Evolutionary conservation across 2,329 filamentous ascomycete genomes (phyloP).

Genomic region (Penicillium sp.): DNA sequence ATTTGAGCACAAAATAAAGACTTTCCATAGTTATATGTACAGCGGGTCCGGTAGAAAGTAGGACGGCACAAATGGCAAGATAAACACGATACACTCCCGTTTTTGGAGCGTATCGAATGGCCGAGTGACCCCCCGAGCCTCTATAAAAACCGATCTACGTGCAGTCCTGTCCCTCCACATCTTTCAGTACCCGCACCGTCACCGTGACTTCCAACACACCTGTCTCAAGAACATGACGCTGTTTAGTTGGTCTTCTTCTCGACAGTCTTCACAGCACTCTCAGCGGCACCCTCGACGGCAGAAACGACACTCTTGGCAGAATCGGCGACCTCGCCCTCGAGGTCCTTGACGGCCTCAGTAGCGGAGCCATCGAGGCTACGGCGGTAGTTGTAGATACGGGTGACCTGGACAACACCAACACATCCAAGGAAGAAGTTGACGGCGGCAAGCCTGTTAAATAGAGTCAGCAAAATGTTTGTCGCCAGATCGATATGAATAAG

Average conservation of each 20-base stretch:
- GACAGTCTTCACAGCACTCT: conserved; percentile 32
- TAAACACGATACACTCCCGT: neutral
- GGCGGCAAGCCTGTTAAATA: conserved; percentile 67
- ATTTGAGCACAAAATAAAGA: conserved; percentile 13
- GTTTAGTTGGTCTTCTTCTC: conserved; percentile 16
- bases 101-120: neutral
- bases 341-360: conserved; percentile 38
- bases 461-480: conserved; percentile 9
- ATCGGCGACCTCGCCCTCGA: conserved; percentile 38
- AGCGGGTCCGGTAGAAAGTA: conserved; percentile 12
- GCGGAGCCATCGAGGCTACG: conserved; percentile 56
- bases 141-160: conserved; percentile 11
- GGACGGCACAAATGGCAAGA: neutral
- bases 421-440: conserved; percentile 98
- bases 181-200: conserved; percentile 4
- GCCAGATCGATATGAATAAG: neutral
- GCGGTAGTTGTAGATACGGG: conserved; percentile 68
- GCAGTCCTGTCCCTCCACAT: conserved; percentile 2
- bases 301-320: conserved; percentile 35
- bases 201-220: neutral
- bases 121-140: neutral
- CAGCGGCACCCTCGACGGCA: conserved; percentile 15
- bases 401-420: conserved; percentile 80
- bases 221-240: neutral
- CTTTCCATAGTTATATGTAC: conserved; percentile 24